These are phyloP conservation scores for Flaveria sonorensis DNA, from an alignment of 129 eudicot species.

Conservation along the genomic window DNA sequence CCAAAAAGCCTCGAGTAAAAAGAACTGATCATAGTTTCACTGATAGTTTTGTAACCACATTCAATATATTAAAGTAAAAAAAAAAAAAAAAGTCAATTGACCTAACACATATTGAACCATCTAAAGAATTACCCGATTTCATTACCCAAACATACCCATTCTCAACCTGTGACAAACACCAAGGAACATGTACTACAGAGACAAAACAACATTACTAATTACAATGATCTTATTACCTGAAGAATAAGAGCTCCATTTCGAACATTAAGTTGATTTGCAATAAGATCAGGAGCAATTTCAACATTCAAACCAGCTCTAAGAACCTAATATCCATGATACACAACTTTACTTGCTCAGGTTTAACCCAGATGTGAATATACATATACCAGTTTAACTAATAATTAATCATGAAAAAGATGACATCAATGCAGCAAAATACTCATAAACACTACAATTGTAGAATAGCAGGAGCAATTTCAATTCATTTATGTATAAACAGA, in stretches of 20 bases:
- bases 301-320: constrained; percentile 85
- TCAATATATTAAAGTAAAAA: background rate
- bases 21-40: background rate
- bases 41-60: background rate
- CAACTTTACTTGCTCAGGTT: background rate
- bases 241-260: constrained; percentile 92
- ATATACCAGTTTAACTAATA: background rate
- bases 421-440: constrained; percentile 9
- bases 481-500: background rate
- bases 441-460: background rate
- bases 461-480: background rate
- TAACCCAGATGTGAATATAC: background rate
- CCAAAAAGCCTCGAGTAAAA: background rate
- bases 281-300: constrained; percentile 88
- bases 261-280: constrained; percentile 91
- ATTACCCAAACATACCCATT: background rate
- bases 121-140: background rate
- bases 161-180: background rate
- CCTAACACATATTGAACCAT: background rate
- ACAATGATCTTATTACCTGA: constrained; percentile 47
- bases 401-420: background rate
- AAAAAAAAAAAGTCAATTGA: background rate
- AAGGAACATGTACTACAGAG: background rate
- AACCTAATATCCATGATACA: constrained; percentile 47
- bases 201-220: background rate